phyloP scores from a whole-genome alignment of 768 basidiomycete species.

The Russula foetens region DNA sequence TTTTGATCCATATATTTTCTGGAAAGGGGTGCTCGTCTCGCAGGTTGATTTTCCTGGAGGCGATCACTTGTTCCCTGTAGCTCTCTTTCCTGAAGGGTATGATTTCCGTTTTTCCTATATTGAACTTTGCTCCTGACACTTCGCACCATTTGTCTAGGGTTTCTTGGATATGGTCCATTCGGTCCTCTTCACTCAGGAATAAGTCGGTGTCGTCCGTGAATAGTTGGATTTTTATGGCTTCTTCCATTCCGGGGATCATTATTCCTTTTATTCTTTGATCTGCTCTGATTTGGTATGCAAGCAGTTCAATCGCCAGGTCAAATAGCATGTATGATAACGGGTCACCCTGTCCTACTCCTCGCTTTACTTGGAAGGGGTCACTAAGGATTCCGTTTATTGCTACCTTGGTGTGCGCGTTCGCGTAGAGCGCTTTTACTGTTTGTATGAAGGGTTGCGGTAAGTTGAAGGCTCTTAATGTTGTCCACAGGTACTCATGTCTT shows the following conservation, averaged over 20 bases:
- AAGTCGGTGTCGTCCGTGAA: too few species aligned
- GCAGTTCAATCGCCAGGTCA: neutral
- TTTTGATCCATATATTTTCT: neutral
- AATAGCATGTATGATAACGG: neutral
- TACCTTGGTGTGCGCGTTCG: neutral
- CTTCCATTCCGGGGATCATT: neutral
- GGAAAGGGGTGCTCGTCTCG: neutral
- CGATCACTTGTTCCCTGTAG: neutral
- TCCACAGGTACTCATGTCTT: slow-evolving; percentile 14
- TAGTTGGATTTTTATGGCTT: neutral
- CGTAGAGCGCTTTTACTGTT: neutral
- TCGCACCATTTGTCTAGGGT: too few species aligned
- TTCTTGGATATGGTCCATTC: too few species aligned
- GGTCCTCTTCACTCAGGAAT: slow-evolving; percentile 27
- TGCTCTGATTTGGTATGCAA: neutral
- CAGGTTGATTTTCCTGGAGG: neutral
- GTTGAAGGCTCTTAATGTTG: neutral
- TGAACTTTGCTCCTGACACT: too few species aligned
- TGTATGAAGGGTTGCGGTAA: neutral
- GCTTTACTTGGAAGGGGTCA: neutral
- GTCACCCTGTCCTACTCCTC: neutral
- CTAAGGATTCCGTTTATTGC: neutral
- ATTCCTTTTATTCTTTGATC: neutral
- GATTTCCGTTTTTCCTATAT: too few species aligned
- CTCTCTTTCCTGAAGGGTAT: slow-evolving; percentile 18